These are phyloP conservation scores for Populus simonii DNA, from an alignment of 345 rosid species.

Conservation along the genomic window DNA sequence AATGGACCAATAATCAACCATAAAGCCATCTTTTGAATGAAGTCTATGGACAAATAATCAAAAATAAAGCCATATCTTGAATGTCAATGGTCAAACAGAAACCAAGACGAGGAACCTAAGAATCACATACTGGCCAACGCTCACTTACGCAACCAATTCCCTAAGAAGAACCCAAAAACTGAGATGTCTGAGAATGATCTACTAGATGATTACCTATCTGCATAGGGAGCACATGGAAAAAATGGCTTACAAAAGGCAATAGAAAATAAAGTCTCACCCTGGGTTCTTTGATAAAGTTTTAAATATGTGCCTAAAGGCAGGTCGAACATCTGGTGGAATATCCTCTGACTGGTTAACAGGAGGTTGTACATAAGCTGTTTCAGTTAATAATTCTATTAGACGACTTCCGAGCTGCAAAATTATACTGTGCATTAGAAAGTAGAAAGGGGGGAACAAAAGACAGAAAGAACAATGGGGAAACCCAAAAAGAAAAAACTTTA, in stretches of 20 bases:
- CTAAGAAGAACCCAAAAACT: not conserved
- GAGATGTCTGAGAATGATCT: not conserved
- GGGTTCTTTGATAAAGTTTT: conserved; percentile 52
- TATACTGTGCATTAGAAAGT: conserved; percentile 1
- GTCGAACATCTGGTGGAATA: conserved; percentile 78
- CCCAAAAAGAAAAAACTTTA: not conserved
- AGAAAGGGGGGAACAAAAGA: not conserved
- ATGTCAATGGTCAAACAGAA: conserved; percentile 4
- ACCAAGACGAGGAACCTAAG: not conserved
- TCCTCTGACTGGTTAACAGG: conserved; percentile 64
- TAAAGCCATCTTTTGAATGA: not conserved
- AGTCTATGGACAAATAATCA: not conserved
- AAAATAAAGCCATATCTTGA: not conserved
- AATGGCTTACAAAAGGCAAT: not conserved
- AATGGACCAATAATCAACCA: too few relatives aligned
- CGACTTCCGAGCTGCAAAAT: conserved; percentile 81
- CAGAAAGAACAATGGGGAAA: not conserved
- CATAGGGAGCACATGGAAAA: not conserved
- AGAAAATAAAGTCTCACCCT: conserved; percentile 45
- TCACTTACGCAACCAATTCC: conserved; percentile 1
- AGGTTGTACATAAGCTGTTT: conserved; percentile 83
- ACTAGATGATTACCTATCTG: not conserved
- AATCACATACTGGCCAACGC: conserved; percentile 4
- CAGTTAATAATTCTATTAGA: conserved; percentile 71
- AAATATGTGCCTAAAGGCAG: conserved; percentile 79